A percentile compares a stretch with the other conserved stretches of the same genome.
These are phyloP conservation scores for Exophiala viscosa DNA, from an alignment of 2,329 filamentous ascomycete species.

Conservation along the genomic window DNA sequence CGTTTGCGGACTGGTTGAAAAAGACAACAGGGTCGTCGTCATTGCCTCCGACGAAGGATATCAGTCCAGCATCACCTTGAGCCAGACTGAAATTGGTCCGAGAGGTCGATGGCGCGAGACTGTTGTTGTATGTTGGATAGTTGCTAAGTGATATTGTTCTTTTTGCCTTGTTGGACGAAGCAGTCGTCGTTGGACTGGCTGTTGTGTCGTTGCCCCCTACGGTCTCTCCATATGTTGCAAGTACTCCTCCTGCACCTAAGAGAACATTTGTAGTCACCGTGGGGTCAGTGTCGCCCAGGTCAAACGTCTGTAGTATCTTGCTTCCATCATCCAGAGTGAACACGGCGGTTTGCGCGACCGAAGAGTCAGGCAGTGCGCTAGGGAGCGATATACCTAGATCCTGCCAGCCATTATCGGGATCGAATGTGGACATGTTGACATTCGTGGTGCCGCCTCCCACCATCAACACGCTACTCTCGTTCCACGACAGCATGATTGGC, in stretches of 20 bases:
- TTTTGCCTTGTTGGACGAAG: conserved; percentile 39
- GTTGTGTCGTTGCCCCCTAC: conserved; percentile 44
- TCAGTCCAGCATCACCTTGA: conserved; percentile 59
- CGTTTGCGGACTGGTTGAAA: conserved; percentile 71
- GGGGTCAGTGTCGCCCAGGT: conserved; percentile 72
- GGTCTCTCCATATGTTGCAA: conserved; percentile 48
- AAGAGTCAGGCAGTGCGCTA: conserved; percentile 57
- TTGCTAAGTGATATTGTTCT: conserved; percentile 56
- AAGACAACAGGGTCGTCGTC: conserved; percentile 65
- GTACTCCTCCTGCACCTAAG: conserved; percentile 55
- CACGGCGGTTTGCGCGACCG: conserved; percentile 60
- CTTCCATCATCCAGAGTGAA: conserved; percentile 71
- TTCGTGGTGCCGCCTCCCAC: conserved; percentile 68
- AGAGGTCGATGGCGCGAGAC: conserved; percentile 62
- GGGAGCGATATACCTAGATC: conserved; percentile 63
- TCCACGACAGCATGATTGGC: conserved; percentile 73
- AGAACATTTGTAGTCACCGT: conserved; percentile 67
- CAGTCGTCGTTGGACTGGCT: conserved; percentile 28
- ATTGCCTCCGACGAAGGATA: conserved; percentile 76
- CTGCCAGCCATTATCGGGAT: conserved; percentile 60
- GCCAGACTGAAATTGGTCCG: conserved; percentile 71
- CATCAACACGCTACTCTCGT: conserved; percentile 65
- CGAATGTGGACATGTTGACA: conserved; percentile 69
- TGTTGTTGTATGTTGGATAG: conserved; percentile 77
- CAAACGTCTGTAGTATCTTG: conserved; percentile 74